Evolutionary conservation across 176 grass and related monocot genomes (phyloP).

Genomic region (Rhynchospora breviuscula): DNA sequence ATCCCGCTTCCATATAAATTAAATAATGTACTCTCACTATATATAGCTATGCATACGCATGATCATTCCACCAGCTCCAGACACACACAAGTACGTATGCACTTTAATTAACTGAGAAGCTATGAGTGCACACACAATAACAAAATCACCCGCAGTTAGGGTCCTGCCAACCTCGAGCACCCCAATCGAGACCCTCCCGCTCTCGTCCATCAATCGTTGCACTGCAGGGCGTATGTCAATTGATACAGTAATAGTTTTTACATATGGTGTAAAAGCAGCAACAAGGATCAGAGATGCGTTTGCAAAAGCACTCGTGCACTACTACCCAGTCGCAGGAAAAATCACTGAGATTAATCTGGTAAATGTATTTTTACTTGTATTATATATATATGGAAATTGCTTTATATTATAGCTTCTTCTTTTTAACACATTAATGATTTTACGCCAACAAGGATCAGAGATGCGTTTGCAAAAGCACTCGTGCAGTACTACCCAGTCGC

Average conservation of each 20-base stretch:
- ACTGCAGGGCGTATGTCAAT: slow-evolving; percentile 43
- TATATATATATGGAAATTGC: not conserved
- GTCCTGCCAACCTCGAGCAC: slow-evolving; percentile 31
- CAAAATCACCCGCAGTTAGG: slow-evolving; percentile 35
- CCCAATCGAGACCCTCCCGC: slow-evolving; percentile 37
- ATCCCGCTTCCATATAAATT: too few relatives aligned
- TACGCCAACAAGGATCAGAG: slow-evolving; percentile 20
- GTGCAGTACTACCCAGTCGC: slow-evolving; percentile 62
- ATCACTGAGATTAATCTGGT: slow-evolving; percentile 33
- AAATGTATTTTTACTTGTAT: too few relatives aligned
- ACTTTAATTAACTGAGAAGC: not conserved
- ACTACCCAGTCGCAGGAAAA: slow-evolving; percentile 59
- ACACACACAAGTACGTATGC: not conserved
- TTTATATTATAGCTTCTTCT: not conserved
- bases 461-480: slow-evolving; percentile 44
- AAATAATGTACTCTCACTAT: too few relatives aligned
- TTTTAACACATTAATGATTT: not conserved
- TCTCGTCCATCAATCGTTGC: slow-evolving; percentile 61
- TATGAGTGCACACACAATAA: slow-evolving; percentile 20
- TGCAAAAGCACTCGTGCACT: slow-evolving; percentile 48
- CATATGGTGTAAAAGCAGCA: not conserved
- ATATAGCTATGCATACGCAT: too few relatives aligned
- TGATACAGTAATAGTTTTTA: slow-evolving; percentile 59
- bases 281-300: slow-evolving; percentile 35
- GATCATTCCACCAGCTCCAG: not conserved